phyloP scores from a whole-genome alignment of 169 alveolate genomes.

The Cryptosporidium canis region DNA sequence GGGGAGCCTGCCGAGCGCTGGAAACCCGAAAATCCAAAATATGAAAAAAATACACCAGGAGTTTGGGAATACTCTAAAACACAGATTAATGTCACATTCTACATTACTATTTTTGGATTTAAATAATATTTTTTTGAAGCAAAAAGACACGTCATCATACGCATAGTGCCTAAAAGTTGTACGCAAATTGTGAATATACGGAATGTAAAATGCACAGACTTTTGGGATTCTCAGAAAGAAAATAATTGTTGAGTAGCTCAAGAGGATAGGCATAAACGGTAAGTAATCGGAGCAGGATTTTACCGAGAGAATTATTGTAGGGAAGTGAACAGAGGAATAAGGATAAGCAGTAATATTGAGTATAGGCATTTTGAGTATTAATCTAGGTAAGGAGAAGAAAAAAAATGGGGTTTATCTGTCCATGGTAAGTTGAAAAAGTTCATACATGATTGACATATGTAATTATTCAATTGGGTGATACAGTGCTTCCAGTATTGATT shows the following conservation, averaged over 20 bases:
- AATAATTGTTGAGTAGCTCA: neutral
- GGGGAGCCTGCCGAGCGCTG: neutral
- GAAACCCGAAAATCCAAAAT: neutral
- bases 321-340: neutral
- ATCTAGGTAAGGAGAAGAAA: neutral
- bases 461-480: neutral
- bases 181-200: slow-evolving; percentile 35
- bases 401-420: slow-evolving; percentile 61
- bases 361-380: neutral
- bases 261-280: neutral
- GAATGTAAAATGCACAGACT: slow-evolving; percentile 11
- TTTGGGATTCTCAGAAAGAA: neutral
- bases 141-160: slow-evolving; percentile 21
- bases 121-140: neutral
- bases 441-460: neutral
- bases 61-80: neutral
- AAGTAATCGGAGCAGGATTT: neutral
- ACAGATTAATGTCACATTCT: neutral
- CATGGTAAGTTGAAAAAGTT: slow-evolving; percentile 44
- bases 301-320: neutral
- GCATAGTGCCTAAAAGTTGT: slow-evolving; percentile 9
- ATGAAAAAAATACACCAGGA: neutral
- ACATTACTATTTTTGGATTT: neutral
- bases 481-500: slow-evolving; percentile 31
- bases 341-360: neutral